Evolutionary conservation across 73 alveolate genomes (phyloP), one percentile per base, ranked within the genome.

Genomic region (Symbiodinium pilosum): DNA sequence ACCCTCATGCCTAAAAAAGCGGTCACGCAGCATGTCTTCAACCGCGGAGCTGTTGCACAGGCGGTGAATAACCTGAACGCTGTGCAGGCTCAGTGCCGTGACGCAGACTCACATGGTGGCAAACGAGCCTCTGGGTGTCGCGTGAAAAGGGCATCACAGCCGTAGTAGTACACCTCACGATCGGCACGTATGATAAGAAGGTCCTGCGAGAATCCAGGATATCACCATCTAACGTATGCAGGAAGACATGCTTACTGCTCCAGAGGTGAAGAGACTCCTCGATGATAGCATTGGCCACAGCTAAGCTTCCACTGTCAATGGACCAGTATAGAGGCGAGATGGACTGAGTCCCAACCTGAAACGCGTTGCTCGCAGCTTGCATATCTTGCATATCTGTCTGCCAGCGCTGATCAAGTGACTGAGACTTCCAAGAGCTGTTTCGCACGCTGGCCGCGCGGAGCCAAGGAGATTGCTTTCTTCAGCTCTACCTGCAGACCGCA

Each of bases 101-200:
- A 52, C 3, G 11, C 21, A 28, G 21, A 20, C 30, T 69, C 84
- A 69, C 36, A 28, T 21, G 28, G 28, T 4, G 84, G 9, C 43
- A 34, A n/a, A 3, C 47, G 28, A 3, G 47, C 87, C 43, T 77
- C 87, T 12, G 43, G 87, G 30, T 40, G 47, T 9, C 47, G 47
- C 26, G 32, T 28, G 87, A 77, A 77, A 9, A 26, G 64, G 36
- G n/a, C 94, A 40, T 89, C 95, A 52, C 87, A 89, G 52, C 95
- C 95, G 32, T 89, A 89, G 95, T 89, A 89, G 87, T 89, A 89
- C 71, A 89, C 95, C 26, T 89, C 95, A 11, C 95, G 95, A 89
- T 89, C 95, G 4, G 95, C 95, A 4, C 95, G 95, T 51, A 89
- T 89, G 39, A 85, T 89, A 73, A 89, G 75, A 42, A 89, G 75